Base-by-base conservation (phyloP, 805 yeast genomes). In the Ogataea pignaliae region DNA sequence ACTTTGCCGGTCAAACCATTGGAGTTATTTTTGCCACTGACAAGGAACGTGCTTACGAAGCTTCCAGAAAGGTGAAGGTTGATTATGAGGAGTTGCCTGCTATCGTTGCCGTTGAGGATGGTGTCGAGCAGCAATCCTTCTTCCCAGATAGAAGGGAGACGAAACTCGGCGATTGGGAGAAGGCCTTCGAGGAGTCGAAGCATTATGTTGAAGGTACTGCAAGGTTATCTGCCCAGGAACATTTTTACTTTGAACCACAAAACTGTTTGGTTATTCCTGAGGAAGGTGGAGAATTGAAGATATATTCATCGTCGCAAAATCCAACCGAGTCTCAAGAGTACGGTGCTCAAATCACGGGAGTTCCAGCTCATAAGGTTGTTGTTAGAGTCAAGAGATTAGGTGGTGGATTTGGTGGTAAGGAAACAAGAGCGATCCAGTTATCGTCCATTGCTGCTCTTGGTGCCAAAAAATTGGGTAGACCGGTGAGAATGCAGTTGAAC, bases 331-430 rank as follows among this genome's bases (percentile, higher is more conserved):
- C 74, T 3, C 78, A 72, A 46, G 63, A 65, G 30, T 62, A 63
- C 32, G 73, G 68, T 12, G 73, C 75, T 1, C 66, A 66, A 29
- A 69, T 68, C 3, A 60, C 72, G 7, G 73, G 72, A 12, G 71
- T 71, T 11, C 72, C 75, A 3, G 60, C 70, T 4, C 60, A 66
- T 36, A 61, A 67, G 35, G 60, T 72, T 43, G 75, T 72, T 10
- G 61, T 61, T 18, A 57, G 68, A 14, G 72, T 65, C 14, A 72
- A 72, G 50, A 58, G 76, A 40, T 53, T 72, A 5, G 78, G 78
- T 21, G 78, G 78, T 39, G 78, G 78, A 1, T 72, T 72, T 50
- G 78, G 78, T 18, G 78, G 78, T 39, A 72, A 72, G 46, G 78
- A 72, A 48, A 65, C 73, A 3, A 56, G 76, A 39, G 58, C 72